These are phyloP conservation scores for Raffaelea deltoideospora DNA, from an alignment of 2,329 filamentous ascomycete genomes.

Conservation along the genomic window DNA sequence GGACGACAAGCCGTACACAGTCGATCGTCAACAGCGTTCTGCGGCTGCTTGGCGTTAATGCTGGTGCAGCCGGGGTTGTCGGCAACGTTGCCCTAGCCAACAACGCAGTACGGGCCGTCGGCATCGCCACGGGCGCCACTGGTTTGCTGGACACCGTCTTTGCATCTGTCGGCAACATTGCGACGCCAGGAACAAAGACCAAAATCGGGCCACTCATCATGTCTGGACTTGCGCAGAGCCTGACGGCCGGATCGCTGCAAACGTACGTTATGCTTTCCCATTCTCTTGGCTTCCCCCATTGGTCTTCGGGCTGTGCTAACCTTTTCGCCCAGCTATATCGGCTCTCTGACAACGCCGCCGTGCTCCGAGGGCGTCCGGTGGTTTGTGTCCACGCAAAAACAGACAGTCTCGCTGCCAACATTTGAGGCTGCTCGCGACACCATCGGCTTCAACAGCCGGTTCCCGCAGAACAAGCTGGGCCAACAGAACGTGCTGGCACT, in stretches of 20 bases:
- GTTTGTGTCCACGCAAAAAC: slow-evolving; percentile 29
- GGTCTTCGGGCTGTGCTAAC: not conserved
- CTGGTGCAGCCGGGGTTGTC: not conserved
- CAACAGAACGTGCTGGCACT: slow-evolving; percentile 19
- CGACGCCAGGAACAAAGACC: slow-evolving; percentile 24
- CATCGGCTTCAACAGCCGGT: slow-evolving; percentile 32
- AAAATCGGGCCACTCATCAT: slow-evolving; percentile 26
- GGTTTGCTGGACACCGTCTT: slow-evolving; percentile 32
- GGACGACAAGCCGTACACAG: not conserved
- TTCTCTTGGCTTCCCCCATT: not conserved
- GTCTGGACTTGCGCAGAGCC: slow-evolving; percentile 23
- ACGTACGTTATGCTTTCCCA: slow-evolving; percentile 11
- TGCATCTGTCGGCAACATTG: slow-evolving; percentile 22
- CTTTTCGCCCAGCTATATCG: slow-evolving; percentile 22
- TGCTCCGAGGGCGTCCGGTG: slow-evolving; percentile 32
- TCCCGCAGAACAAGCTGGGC: slow-evolving; percentile 26
- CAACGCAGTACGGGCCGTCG: not conserved
- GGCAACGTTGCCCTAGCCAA: too few species aligned
- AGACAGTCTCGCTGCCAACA: slow-evolving; percentile 21
- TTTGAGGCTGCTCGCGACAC: slow-evolving; percentile 24
- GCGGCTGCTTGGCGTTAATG: not conserved
- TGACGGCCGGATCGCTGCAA: slow-evolving; percentile 23
- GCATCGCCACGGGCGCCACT: slow-evolving; percentile 17
- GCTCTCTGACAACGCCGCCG: slow-evolving; percentile 33
- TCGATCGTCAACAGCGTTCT: not conserved